These are phyloP conservation scores for Trichoderma erinaceum DNA, from an alignment of 495 filamentous ascomycete genomes.

Conservation along the genomic window DNA sequence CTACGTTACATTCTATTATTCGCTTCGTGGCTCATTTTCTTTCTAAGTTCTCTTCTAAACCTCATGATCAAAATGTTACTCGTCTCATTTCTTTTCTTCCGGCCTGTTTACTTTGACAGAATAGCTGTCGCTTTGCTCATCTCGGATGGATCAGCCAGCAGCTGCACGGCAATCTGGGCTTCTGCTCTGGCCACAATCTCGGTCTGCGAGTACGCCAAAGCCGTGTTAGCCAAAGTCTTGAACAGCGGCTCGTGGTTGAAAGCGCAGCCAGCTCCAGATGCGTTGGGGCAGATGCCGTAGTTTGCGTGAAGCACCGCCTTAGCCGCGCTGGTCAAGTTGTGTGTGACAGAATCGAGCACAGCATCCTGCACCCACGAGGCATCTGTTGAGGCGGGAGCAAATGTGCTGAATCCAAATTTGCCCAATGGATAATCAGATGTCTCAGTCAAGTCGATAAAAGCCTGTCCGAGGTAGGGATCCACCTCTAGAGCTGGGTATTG, in stretches of 20 bases:
- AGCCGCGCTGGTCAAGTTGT: conserved; percentile 37
- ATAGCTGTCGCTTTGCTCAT: background rate
- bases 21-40: too few relatives aligned
- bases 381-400: conserved; percentile 24
- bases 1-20: too few relatives aligned
- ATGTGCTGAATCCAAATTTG: conserved; percentile 35
- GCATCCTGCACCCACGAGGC: conserved; percentile 26
- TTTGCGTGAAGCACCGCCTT: conserved; percentile 47
- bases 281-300: conserved; percentile 39
- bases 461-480: conserved; percentile 17
- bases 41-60: too few relatives aligned
- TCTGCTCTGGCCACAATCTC: conserved; percentile 43
- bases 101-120: background rate
- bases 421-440: conserved; percentile 36
- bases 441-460: conserved; percentile 26
- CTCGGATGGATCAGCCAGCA: conserved; percentile 24
- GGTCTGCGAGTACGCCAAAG: conserved; percentile 39
- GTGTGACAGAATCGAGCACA: conserved; percentile 33
- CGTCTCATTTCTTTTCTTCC: too few relatives aligned
- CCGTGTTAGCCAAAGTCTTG: conserved; percentile 42
- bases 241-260: conserved; percentile 49
- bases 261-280: conserved; percentile 19
- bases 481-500: conserved; percentile 25
- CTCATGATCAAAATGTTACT: too few relatives aligned
- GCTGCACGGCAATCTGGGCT: conserved; percentile 40